Base-by-base conservation (phyloP, 176 grass and related monocot genomes). In the Themeda triandra region DNA sequence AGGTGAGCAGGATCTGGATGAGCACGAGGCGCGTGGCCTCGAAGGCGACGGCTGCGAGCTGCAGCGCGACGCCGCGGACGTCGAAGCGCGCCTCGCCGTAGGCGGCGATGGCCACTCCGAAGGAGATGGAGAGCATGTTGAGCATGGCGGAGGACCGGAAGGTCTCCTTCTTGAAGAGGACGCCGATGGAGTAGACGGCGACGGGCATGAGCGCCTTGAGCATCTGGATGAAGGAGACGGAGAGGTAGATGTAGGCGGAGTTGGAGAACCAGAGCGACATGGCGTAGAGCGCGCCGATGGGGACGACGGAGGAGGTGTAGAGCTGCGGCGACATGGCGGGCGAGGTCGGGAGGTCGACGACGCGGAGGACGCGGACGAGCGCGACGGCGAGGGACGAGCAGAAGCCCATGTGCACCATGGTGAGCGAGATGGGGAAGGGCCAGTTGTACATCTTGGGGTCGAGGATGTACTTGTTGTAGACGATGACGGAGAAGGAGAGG, bases 371-470 rank as follows among this genome's bases (percentile, higher is more conserved):
- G 72, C 93, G 95, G 36, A 98, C 87, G 72, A 92, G 90, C 33
- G 66, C 71, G 29, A 98, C 71, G 75, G 90, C 95, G 65, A 98
- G 86, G n/a, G 86, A 86, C 39, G 95, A 95, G 91, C 95, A 98
- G 91, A 98, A 98, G 10, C 71, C 29, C 95, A 98, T 98, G 92
- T 98, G 95, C 49, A 98, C 82, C 87, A 98, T 93, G 87, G 95
- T 93, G 82, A 98, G 85, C 44, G 92, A 93, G 76, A 98, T 98
- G 7, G 95, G 95, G 87, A 95, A 98, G 31, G 95, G 95, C 95
- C 95, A 98, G 83, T 95, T 93, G 89, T 98, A 98, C 95, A 98
- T 98, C 93, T 95, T 98, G 37, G 95, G 92, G 81, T 98, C 95
- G 35, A 98, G 87, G 86, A 98, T 98, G 86, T 91, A 98, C 91